Evolutionary conservation across 2,329 filamentous ascomycete species (phyloP).

Genomic region (Xylaria sp.): DNA sequence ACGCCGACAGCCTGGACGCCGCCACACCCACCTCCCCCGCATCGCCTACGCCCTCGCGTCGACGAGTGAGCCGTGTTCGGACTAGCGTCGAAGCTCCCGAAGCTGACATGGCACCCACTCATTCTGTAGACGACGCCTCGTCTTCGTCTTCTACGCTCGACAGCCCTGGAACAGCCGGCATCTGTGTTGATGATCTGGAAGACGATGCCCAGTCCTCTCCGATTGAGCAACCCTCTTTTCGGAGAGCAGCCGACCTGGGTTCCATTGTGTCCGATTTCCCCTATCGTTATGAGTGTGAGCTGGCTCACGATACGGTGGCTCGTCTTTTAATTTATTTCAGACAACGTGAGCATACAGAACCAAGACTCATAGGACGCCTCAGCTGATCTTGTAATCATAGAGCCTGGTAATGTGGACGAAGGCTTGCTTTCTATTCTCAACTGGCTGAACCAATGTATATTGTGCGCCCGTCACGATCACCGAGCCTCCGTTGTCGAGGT

Average conservation of each 20-base stretch:
- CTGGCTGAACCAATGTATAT: constrained; percentile 64
- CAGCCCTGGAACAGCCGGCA: constrained; percentile 59
- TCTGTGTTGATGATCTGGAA: constrained; percentile 55
- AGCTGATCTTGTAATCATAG: constrained; percentile 47
- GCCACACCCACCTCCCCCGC: constrained; percentile 57
- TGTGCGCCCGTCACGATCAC: constrained; percentile 52
- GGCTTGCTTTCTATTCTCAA: constrained; percentile 57
- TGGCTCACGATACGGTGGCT: constrained; percentile 45
- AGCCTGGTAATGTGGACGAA: constrained; percentile 56
- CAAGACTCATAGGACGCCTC: constrained; percentile 18
- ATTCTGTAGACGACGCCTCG: constrained; percentile 46
- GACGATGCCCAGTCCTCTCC: constrained; percentile 49
- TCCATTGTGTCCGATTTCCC: constrained; percentile 47
- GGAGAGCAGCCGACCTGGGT: constrained; percentile 37
- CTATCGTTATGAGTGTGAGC: constrained; percentile 46
- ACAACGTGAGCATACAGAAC: constrained; percentile 41
- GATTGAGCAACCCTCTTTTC: constrained; percentile 47
- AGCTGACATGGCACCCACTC: constrained; percentile 51
- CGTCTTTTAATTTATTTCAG: constrained; percentile 47
- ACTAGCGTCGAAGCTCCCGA: constrained; percentile 61
- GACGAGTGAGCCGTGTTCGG: constrained; percentile 51
- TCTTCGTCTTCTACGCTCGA: constrained; percentile 54
- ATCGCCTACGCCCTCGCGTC: constrained; percentile 53
- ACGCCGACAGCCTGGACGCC: constrained; percentile 55
- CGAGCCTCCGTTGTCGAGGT: constrained; percentile 55